Base-by-base conservation (phyloP, 2,329 filamentous ascomycete species). In the Cercospora zeina region DNA sequence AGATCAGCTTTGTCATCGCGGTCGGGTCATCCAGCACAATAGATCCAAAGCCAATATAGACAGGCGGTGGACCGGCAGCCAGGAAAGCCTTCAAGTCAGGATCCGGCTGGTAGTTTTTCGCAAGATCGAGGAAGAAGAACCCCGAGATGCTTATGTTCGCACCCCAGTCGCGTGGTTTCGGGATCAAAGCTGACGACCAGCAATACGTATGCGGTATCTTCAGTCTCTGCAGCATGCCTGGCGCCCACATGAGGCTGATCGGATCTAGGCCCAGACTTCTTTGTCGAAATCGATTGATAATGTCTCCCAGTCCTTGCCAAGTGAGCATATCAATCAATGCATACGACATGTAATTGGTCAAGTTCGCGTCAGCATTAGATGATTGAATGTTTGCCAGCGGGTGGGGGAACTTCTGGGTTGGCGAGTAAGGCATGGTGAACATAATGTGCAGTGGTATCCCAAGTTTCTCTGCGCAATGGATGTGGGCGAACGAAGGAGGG, bases 371-470 rank as follows among this genome's bases (percentile, higher is more conserved):
- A 1, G 89, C 88, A 68, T 91, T 91, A 0, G 87, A 86, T 1
- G 86, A 86, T 65, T 90, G 84, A 61, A 96, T 87, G 66, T 95
- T 93, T 0, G 91, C 91, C 24, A 96, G 80, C 0, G 92, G 92
- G 70, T 96, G 92, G 0, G 91, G 90, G 67, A 96, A 96, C 0
- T 89, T 85, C 72, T 90, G 87, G 0, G 92, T 96, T 0, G 91
- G 88, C 1, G 90, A 90, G 88, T 91, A 96, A 0, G 92, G 92
- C 91, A 96, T 96, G 1, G 92, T 96, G 77, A 96, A 96, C 89
- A 96, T 96, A 75, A 96, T 85, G 69, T 92, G 89, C 8, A 91
- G 72, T 0, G 89, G 89, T 54, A 91, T 86, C 0, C 88, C 89
- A 69, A 91, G 76, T 74, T 89, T 89, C 75, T 92, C 88, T 0